Percentiles rank a stretch among this genome's conserved stretches.
Conservation (phyloP, 164 flowering plant species). For the Magnolia officinalis region DNA sequence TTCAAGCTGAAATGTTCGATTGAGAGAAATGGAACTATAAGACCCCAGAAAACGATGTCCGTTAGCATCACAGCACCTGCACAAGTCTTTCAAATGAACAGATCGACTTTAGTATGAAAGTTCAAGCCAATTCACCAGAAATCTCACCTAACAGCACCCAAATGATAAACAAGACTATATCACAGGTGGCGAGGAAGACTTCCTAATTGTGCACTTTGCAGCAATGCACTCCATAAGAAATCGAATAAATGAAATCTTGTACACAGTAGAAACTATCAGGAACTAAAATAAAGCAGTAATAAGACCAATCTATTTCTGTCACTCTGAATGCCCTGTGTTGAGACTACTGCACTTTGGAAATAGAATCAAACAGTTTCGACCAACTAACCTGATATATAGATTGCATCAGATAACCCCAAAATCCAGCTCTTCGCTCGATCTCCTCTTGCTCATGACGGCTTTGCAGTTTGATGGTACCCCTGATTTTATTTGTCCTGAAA, state of each 20-base stretch:
- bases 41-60: constrained; percentile 80
- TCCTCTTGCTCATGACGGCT: constrained; percentile 29
- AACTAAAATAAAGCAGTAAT: neutral
- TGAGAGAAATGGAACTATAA: constrained; percentile 59
- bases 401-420: constrained; percentile 57
- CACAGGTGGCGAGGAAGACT: neutral
- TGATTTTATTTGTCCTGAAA: constrained; percentile 18
- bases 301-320: no score
- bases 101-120: constrained; percentile 1
- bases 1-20: constrained; percentile 38
- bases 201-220: neutral
- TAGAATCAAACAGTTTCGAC: neutral
- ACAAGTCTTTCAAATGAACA: constrained; percentile 45
- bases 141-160: neutral
- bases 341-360: no score
- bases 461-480: constrained; percentile 27
- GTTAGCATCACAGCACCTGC: constrained; percentile 84
- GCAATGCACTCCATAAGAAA: neutral
- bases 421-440: constrained; percentile 36
- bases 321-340: neutral
- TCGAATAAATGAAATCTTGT: neutral
- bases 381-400: constrained; percentile 41
- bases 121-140: neutral
- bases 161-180: neutral
- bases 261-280: no score